These are phyloP conservation scores for Trichoderma sp. DNA, from an alignment of 2,329 filamentous ascomycete genomes.

Conservation along the genomic window DNA sequence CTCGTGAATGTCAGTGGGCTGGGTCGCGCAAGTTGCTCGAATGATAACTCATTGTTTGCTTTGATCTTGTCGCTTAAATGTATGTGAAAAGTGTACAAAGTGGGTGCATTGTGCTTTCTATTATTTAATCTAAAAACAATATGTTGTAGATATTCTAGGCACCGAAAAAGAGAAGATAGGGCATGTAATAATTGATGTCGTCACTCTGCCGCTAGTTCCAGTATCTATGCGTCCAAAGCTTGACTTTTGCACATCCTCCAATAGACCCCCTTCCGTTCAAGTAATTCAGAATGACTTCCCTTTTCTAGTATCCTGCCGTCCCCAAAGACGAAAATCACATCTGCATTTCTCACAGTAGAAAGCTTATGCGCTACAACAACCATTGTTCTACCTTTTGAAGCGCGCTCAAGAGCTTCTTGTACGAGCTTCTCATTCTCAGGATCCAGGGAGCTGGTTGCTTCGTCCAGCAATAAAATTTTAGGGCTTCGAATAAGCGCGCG, in stretches of 20 bases:
- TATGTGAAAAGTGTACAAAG: too few relatives aligned
- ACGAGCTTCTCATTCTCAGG: conserved; percentile 52
- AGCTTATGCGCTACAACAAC: conserved; percentile 26
- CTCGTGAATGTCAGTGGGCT: too few relatives aligned
- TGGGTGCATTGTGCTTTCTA: too few relatives aligned
- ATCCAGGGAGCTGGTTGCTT: conserved; percentile 59
- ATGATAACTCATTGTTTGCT: too few relatives aligned
- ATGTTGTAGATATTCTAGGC: background rate
- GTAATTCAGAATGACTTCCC: conserved; percentile 13
- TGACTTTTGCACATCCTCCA: background rate
- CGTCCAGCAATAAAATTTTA: conserved; percentile 55
- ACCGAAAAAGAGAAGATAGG: background rate
- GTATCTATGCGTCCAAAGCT: background rate
- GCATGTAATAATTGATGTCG: background rate
- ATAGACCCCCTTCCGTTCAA: background rate
- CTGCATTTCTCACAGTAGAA: conserved; percentile 16
- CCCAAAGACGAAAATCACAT: conserved; percentile 15
- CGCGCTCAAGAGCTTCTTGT: conserved; percentile 26
- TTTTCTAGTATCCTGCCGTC: conserved; percentile 6
- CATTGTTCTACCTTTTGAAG: conserved; percentile 25
- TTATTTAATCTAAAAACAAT: too few relatives aligned
- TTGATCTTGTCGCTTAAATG: too few relatives aligned
- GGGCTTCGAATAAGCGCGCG: conserved; percentile 55
- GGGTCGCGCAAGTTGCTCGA: too few relatives aligned
- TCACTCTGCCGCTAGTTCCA: background rate